Percentiles rank a stretch among this genome's conserved stretches.
These are phyloP conservation scores for Talaromyces sp. DNA, from an alignment of 2,329 filamentous ascomycete species.

Conservation along the genomic window DNA sequence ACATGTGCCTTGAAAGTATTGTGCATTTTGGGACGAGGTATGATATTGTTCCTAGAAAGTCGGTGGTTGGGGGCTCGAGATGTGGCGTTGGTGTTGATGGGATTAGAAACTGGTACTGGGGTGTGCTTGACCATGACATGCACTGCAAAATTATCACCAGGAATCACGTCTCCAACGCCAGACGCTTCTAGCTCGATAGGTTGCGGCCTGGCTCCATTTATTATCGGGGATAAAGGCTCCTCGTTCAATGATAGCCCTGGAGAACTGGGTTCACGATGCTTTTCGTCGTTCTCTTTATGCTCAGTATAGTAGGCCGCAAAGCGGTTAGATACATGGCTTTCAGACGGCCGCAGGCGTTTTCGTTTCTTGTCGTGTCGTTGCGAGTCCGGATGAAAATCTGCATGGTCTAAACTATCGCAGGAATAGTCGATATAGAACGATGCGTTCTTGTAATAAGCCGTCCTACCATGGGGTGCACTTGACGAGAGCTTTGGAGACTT, in stretches of 20 bases:
- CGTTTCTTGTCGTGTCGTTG: not conserved
- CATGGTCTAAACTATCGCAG: not conserved
- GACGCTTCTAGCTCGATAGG: slow-evolving; percentile 24
- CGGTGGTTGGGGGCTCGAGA: not conserved
- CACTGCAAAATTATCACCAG: slow-evolving; percentile 29
- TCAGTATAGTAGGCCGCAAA: not conserved
- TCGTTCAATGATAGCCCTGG: slow-evolving; percentile 4
- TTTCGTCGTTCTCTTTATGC: not conserved
- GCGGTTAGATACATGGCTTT: not conserved
- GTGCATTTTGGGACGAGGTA: not conserved
- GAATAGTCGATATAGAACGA: slow-evolving; percentile 72
- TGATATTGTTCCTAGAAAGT: not conserved
- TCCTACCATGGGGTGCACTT: slow-evolving; percentile 66
- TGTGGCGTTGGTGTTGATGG: not conserved
- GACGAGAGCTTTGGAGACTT: slow-evolving; percentile 14
- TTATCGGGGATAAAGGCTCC: not conserved
- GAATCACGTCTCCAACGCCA: slow-evolving; percentile 27
- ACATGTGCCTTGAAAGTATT: not conserved
- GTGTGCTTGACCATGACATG: slow-evolving; percentile 19
- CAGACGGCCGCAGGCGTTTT: not conserved
- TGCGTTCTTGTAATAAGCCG: slow-evolving; percentile 66
- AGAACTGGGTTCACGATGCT: not conserved
- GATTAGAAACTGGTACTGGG: not conserved
- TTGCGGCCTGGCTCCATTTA: slow-evolving; percentile 12
- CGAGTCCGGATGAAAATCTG: not conserved